Conservation (phyloP, 2,329 filamentous ascomycete species). For the Colletotrichum cuscutae region DNA sequence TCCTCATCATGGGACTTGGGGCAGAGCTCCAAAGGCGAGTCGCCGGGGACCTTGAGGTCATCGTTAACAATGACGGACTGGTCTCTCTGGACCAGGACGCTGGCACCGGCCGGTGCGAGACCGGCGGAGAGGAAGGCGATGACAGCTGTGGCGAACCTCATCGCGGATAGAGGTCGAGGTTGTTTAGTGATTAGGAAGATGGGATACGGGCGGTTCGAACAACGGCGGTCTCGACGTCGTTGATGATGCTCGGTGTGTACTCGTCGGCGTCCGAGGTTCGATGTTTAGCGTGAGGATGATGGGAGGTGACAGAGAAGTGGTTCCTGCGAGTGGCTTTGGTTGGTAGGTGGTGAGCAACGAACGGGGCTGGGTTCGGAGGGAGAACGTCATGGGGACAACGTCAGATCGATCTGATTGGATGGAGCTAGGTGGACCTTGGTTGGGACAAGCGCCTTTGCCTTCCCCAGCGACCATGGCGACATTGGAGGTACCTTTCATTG, state of each 20-base stretch:
- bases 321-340: conserved; percentile 27
- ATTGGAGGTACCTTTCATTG: not conserved
- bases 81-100: conserved; percentile 57
- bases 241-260: conserved; percentile 15
- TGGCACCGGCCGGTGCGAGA: conserved; percentile 56
- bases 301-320: conserved; percentile 25
- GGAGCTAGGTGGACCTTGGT: conserved; percentile 22
- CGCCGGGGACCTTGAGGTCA: conserved; percentile 77
- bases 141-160: conserved; percentile 55
- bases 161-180: conserved; percentile 39
- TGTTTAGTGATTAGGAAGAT: not conserved
- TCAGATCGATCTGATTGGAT: conserved; percentile 31
- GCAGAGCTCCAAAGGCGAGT: conserved; percentile 88
- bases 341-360: conserved; percentile 28
- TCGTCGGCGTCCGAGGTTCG: conserved; percentile 25
- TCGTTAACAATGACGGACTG: conserved; percentile 61
- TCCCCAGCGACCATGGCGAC: conserved; percentile 31
- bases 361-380: conserved; percentile 32
- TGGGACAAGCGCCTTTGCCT: conserved; percentile 33
- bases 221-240: not conserved
- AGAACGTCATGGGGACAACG: conserved; percentile 36
- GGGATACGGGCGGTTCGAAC: not conserved
- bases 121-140: conserved; percentile 58
- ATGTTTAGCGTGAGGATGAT: conserved; percentile 30
- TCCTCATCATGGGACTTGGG: conserved; percentile 72